Evolutionary conservation across 2,329 filamentous ascomycete genomes (phyloP), one percentile per base, ranked within the genome.

Genomic region (Cladosporium colombiae): DNA sequence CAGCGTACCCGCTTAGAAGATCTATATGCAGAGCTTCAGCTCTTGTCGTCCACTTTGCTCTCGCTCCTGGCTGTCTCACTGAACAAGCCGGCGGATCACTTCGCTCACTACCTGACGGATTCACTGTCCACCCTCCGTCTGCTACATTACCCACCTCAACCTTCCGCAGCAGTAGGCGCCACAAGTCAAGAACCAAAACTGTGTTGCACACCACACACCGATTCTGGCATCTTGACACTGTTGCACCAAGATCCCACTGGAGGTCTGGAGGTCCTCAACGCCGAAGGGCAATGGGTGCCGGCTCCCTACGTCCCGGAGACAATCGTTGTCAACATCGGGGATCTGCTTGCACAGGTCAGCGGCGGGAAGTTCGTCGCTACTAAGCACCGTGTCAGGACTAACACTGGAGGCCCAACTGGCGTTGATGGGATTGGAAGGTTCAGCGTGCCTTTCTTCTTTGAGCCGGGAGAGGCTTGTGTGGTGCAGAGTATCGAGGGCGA

Each of bases 381-480:
- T 1, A 78, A 78, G 73, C 81, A 83, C 72, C 76, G 80, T 2
- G 81, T 83, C 2, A 74, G 78, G 11, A 66, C 64, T 11, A 68
- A 61, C 29, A 44, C 33, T 49, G 67, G 59, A 21, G 33, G 66
- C 57, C 27, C 67, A 31, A 52, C 50, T 18, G 75, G 73, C 16
- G 71, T 68, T 21, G 67, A 70, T 23, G 72, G 73, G 7, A 68
- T 71, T 52, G 77, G 76, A 1, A 71, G 79, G 21, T 80, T 80
- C 64, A 81, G 79, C 58, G 78, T 82, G 31, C 81, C 80, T 1
- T 83, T 82, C 70, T 83, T 83, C 72, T 82, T 82, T 67, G 80
- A 82, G 71, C 81, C 80, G 0, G 80, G 80, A 3, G 75, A 79
- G 68, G 66, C 74, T 18, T 81, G 80, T 70, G 67, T 80, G 21